phyloP scores from a whole-genome alignment of 2,329 filamentous ascomycete species.

The Alternaria burnsii region DNA sequence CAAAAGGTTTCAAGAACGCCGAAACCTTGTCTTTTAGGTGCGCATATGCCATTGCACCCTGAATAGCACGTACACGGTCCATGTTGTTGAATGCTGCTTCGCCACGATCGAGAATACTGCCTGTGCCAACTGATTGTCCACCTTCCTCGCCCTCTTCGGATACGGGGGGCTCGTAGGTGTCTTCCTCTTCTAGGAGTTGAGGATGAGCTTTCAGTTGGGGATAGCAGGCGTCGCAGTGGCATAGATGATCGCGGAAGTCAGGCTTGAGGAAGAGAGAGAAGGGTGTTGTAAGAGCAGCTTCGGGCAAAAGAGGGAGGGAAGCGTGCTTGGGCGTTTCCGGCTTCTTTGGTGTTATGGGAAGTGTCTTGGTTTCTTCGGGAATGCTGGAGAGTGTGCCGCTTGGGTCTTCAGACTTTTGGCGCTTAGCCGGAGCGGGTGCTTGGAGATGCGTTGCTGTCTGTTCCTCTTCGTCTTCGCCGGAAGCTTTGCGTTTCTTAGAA shows the following conservation, averaged over 20 bases:
- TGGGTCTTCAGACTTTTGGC: conserved; percentile 48
- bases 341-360: conserved; percentile 42
- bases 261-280: conserved; percentile 86
- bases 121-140: conserved; percentile 70
- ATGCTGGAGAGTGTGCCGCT: conserved; percentile 47
- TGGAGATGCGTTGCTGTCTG: conserved; percentile 20
- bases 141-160: conserved; percentile 67
- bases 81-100: conserved; percentile 92
- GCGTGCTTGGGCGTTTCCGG: conserved; percentile 65
- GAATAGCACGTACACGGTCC: conserved; percentile 88
- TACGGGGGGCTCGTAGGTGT: conserved; percentile 89
- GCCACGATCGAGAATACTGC: conserved; percentile 86
- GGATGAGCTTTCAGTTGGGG: conserved; percentile 73
- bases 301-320: conserved; percentile 64
- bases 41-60: conserved; percentile 98
- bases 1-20: conserved; percentile 91
- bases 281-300: conserved; percentile 59
- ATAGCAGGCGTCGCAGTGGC: conserved; percentile 84
- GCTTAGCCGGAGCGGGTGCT: conserved; percentile 38
- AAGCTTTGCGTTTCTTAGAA: conserved; percentile 58
- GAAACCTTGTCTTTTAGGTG: conserved; percentile 96
- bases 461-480: conserved; percentile 49
- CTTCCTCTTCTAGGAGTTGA: conserved; percentile 92
- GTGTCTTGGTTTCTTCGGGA: conserved; percentile 33
- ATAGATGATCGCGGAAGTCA: conserved; percentile 82